Evolutionary conservation across 768 basidiomycete genomes (phyloP).

Genomic region (Infundibulicybe gibba): DNA sequence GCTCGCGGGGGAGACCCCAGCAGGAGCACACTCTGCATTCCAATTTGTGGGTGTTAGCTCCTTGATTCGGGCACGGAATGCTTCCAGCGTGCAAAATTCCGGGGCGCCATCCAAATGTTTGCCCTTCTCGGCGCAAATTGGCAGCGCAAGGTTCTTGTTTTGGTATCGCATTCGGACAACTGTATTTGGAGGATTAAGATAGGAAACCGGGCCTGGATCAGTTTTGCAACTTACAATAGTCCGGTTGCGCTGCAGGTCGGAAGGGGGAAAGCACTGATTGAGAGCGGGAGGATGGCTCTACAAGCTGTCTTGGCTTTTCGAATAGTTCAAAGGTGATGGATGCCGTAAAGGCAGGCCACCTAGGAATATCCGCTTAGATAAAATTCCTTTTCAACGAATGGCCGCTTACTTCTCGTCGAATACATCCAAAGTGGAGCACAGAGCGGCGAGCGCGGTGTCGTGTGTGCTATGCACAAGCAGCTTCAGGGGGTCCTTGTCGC

Average conservation of each 20-base stretch:
- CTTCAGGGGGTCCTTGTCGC: constrained; percentile 47
- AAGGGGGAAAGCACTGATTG: constrained; percentile 42
- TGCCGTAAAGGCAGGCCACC: constrained; percentile 77
- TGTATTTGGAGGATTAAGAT: constrained; percentile 13
- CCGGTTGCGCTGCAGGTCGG: constrained; percentile 20
- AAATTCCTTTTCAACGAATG: neutral
- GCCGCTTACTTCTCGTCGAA: constrained; percentile 61
- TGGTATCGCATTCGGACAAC: constrained; percentile 78
- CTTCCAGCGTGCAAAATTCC: constrained; percentile 68
- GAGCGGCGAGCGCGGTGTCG: constrained; percentile 65
- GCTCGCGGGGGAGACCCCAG: constrained; percentile 12
- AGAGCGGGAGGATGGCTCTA: constrained; percentile 15
- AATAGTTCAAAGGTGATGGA: constrained; percentile 76
- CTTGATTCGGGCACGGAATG: constrained; percentile 57
- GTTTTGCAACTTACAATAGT: constrained; percentile 36
- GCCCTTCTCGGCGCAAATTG: constrained; percentile 60
- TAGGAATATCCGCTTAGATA: constrained; percentile 13
- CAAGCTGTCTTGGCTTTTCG: constrained; percentile 25
- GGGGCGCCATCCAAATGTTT: constrained; percentile 68
- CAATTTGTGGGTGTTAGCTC: constrained; percentile 67
- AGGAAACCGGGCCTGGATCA: too few relatives aligned
- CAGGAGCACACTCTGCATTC: constrained; percentile 56
- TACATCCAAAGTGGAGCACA: constrained; percentile 64
- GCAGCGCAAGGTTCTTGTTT: constrained; percentile 59
- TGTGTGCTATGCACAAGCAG: constrained; percentile 71